Evolutionary conservation across 495 filamentous ascomycete genomes (phyloP), one percentile per base, ranked within the genome.

Genomic region (Penicillium lividum): DNA sequence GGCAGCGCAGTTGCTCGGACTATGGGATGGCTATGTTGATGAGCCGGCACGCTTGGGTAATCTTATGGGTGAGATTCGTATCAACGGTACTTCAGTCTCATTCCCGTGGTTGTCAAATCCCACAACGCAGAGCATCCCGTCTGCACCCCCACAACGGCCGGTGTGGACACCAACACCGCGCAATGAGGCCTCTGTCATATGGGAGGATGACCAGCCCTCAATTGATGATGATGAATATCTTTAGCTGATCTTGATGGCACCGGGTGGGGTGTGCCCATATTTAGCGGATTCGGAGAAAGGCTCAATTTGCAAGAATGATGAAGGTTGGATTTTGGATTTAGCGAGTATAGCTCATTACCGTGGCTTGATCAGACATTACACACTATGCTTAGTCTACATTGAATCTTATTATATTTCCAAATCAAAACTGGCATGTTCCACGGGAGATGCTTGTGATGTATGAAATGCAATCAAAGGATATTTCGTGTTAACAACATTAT

Each of bases 11-110:
- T 44, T 77, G 7, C 55, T 77, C 11, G 75, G 77, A 1, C 22
- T 77, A 5, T 77, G 68, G 67, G 77, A 80, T 68, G 77, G 77
- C 9, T 80, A 74, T 49, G 72, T 77, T 18, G 74, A 80, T 16
- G 75, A 76, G 7, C 34, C 60, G 15, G 59, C 67, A 10, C 61
- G 52, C 7, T 40, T 65, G 27, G 44, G 63, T 6, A 72, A 71
- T 42, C 56, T 75, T 3, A 33, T 73, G 0, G 72, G 72, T 30
- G 69, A 74, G 51, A 63, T 76, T n/a, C 66, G 67, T 11, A 66
- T 76, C 25, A 70, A 68, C 8, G 75, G 75, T 2, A 73, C 62
- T 13, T 62, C 58, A 7, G 59, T 71, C 1, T 58, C 58, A 4
- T 64, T 70, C 25, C 65, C 67, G 11, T 70, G 67, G 67, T 31